phyloP scores from a whole-genome alignment of 108 stramenopile genomes.

The Skeletonema marinoi region DNA sequence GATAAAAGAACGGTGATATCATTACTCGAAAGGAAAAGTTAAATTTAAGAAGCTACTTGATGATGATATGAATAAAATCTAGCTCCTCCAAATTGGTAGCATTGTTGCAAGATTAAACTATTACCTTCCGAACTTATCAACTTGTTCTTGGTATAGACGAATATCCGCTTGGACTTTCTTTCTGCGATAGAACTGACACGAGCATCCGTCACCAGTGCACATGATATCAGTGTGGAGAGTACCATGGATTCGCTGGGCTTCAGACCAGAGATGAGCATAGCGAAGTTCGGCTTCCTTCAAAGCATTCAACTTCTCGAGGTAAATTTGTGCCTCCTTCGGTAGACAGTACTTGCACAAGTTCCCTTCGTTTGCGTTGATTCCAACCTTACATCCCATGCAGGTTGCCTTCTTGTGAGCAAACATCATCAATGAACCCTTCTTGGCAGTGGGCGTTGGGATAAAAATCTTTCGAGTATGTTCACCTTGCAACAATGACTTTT shows the following conservation, averaged over 20 bases:
- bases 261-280: conserved; percentile 91
- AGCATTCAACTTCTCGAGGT: conserved; percentile 86
- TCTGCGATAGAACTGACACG: conserved; percentile 97
- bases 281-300: conserved; percentile 85
- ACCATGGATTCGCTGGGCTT: conserved; percentile 97
- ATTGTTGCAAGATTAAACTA: neutral
- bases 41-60: neutral
- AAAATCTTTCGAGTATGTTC: conserved; percentile 98
- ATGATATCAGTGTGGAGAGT: conserved; percentile 96
- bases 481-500: conserved; percentile 89
- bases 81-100: neutral
- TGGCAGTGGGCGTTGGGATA: conserved; percentile 93
- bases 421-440: conserved; percentile 97
- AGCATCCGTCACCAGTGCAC: conserved; percentile 98
- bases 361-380: conserved; percentile 80
- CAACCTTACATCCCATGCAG: conserved; percentile 96
- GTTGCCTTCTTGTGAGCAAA: conserved; percentile 95
- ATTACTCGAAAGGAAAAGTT: neutral
- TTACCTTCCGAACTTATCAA: conserved; percentile 93
- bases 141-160: conserved; percentile 82
- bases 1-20: neutral
- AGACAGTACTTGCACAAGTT: conserved; percentile 92
- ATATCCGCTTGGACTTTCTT: conserved; percentile 98
- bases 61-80: neutral
- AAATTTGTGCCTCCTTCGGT: conserved; percentile 89